Evolutionary conservation across 2,329 filamentous ascomycete species (phyloP).

Genomic region (Sporothrix humicola): DNA sequence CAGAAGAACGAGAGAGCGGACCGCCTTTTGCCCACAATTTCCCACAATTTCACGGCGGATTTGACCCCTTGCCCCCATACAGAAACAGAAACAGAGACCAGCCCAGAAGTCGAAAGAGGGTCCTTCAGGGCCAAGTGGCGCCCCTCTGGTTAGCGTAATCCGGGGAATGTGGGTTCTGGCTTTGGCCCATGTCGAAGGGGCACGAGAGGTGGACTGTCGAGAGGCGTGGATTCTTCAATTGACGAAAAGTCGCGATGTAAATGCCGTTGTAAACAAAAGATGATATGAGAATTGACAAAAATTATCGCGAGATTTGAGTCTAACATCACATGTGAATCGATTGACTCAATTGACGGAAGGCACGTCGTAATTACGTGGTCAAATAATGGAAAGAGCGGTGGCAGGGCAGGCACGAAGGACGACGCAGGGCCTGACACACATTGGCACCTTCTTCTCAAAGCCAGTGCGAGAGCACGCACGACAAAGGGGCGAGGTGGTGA

Average conservation of each 20-base stretch:
- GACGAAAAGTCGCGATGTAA: background rate
- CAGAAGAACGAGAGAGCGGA: conserved; percentile 9
- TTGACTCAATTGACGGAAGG: background rate
- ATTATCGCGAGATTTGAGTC: background rate
- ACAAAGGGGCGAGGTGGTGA: conserved; percentile 13
- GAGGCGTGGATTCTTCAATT: background rate
- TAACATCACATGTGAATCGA: background rate
- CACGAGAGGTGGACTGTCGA: background rate
- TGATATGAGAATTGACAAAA: background rate
- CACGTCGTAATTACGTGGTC: background rate
- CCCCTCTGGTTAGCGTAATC: conserved; percentile 29
- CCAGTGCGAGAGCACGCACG: background rate
- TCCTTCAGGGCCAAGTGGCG: conserved; percentile 20
- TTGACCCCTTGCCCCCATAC: conserved; percentile 10
- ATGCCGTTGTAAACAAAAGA: background rate
- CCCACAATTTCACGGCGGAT: conserved; percentile 14
- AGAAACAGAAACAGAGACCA: background rate
- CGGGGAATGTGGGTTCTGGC: conserved; percentile 31
- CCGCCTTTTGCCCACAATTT: conserved; percentile 16
- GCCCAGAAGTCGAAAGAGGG: background rate
- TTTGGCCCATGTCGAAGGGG: background rate
- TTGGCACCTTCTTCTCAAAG: background rate
- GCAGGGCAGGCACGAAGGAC: background rate
- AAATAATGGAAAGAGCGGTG: background rate
- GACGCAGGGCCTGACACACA: background rate